phyloP scores from a whole-genome alignment of 2,329 filamentous ascomycete species.

The Ophiosphaerella herpotricha region DNA sequence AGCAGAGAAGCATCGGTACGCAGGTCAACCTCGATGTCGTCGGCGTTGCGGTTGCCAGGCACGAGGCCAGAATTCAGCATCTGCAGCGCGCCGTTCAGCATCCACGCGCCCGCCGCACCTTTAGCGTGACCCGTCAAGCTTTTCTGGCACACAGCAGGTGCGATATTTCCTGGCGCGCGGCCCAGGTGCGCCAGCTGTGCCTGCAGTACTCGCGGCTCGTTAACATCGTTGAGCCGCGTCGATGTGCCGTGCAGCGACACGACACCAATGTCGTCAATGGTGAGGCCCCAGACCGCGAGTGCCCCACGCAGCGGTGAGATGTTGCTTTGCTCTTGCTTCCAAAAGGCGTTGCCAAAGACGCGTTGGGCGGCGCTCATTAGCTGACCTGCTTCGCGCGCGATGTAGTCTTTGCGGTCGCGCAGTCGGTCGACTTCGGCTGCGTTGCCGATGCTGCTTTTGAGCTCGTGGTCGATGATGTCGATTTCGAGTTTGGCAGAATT shows the following conservation, averaged over 20 bases:
- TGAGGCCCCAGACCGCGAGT: slow-evolving; percentile 96
- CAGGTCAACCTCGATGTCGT: slow-evolving; percentile 95
- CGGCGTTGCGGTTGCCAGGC: slow-evolving; percentile 95
- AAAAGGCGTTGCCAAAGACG: slow-evolving; percentile 85
- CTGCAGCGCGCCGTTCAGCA: slow-evolving; percentile 98
- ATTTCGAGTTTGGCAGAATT: slow-evolving; percentile 60
- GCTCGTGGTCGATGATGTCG: slow-evolving; percentile 89
- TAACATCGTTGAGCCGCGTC: slow-evolving; percentile 98
- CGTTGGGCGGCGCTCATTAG: no score
- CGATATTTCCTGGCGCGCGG: slow-evolving; percentile 92
- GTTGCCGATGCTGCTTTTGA: slow-evolving; percentile 80
- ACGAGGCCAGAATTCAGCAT: slow-evolving; percentile 93
- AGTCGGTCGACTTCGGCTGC: slow-evolving; percentile 65
- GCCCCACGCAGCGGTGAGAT: slow-evolving; percentile 96
- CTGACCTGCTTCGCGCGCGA: no score
- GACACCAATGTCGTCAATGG: slow-evolving; percentile 91
- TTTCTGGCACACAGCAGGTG: slow-evolving; percentile 98
- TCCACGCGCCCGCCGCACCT: slow-evolving; percentile 98
- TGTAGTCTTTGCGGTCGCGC: no score
- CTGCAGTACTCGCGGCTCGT: slow-evolving; percentile 98
- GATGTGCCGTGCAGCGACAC: slow-evolving; percentile 99
- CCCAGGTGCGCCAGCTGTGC: slow-evolving; percentile 94
- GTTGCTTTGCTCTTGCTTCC: slow-evolving; percentile 82
- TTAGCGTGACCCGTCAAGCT: slow-evolving; percentile 98
- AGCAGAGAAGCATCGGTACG: slow-evolving; percentile 93